phyloP scores from a whole-genome alignment of 1,284 basidiomycete genomes.

The Austroboletus novae-zelandiae region DNA sequence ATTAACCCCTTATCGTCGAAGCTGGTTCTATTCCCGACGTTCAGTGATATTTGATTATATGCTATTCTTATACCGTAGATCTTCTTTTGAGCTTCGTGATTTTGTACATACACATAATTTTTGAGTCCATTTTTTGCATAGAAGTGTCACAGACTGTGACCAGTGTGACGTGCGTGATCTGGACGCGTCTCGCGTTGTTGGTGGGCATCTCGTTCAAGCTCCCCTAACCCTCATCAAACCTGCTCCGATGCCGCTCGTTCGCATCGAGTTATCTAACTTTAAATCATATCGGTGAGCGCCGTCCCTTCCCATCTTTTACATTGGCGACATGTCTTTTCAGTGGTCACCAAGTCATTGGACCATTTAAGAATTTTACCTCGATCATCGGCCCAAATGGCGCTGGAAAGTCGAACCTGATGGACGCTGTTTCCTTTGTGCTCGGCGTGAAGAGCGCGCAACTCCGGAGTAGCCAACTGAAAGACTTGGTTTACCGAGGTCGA shows the following conservation, averaged over 20 bases:
- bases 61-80: constrained; percentile 1
- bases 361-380: constrained; percentile 91
- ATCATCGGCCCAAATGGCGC: constrained; percentile 99
- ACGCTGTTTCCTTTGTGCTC: constrained; percentile 98
- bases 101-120: not conserved
- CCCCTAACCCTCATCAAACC: constrained; percentile 22
- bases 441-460: constrained; percentile 94
- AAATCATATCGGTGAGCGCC: constrained; percentile 77
- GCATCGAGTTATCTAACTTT: constrained; percentile 89
- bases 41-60: not conserved
- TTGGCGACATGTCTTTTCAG: constrained; percentile 36
- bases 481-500: constrained; percentile 92
- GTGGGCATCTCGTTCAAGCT: constrained; percentile 2
- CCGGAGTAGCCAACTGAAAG: constrained; percentile 89
- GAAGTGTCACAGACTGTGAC: constrained; percentile 21
- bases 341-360: constrained; percentile 85
- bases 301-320: not conserved
- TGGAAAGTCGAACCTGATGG: constrained; percentile 99
- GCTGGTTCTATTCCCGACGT: not conserved
- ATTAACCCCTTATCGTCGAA: not conserved
- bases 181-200: constrained; percentile 24
- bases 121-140: not conserved
- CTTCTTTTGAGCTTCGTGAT: not conserved
- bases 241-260: constrained; percentile 63
- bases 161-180: constrained; percentile 27